Evolutionary conservation across 441 rosid genomes (phyloP), one percentile per base, ranked within the genome.

Genomic region (Pelargonium australe): DNA sequence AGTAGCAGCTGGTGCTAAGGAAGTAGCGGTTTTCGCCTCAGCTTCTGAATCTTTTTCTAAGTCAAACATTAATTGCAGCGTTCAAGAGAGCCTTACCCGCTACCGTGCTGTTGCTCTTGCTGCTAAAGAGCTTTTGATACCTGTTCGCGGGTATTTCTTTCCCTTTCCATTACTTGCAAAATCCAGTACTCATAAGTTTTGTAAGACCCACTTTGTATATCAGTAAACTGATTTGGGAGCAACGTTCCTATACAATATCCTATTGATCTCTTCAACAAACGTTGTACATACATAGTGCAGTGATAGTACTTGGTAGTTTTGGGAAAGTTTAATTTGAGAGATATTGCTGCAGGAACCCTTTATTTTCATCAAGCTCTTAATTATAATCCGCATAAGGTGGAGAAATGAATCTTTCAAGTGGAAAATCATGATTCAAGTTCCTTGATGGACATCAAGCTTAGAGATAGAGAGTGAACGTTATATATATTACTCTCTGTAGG

Each of bases 11-110:
- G 96, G 99, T 77, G 96, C 97, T 63, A 92, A 89, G 84, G 97
- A 92, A 87, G 85, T 92, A 72, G 97, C 95, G 65, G 76, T 95
- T 64, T 95, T 95, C 85, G 99, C 97, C 76, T 87, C 99, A 13
- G 99, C 99, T 84, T 95, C 97, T 0, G 99, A 95, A 81, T 85
- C 96, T 37, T 95, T 95, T 76, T 95, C 97, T 17, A 86, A 85
- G 83, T 90, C 97, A 68, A 95, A 95, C 77, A 88, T 95, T 63
- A 95, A 95, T 70, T 95, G 99, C 68, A 87, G 90, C 85, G 85
- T 95, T 43, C 86, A 90, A 82, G 99, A 91, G 75, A 95, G 99
- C 76, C 94, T 95, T 72, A 84, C 67, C 65, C 96, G 96, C 71
- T 95, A 84, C 74, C 89, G 78, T 72, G 87, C 87, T 75, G 97